These are phyloP conservation scores for Citrus australasica DNA, from an alignment of 345 rosid genomes.

Conservation along the genomic window DNA sequence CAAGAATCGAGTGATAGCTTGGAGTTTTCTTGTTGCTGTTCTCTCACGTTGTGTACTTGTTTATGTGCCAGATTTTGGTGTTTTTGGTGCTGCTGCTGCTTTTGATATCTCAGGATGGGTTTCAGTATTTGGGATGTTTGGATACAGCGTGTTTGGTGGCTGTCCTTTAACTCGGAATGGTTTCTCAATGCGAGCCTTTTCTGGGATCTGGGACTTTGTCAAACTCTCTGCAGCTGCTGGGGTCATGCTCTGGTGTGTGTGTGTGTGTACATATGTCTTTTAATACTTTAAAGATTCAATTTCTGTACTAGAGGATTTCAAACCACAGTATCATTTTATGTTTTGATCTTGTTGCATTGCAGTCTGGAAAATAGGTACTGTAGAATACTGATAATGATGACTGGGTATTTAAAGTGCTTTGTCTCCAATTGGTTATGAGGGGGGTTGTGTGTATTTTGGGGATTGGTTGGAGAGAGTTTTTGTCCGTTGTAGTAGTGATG, in stretches of 20 bases:
- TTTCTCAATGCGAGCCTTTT: conserved; percentile 46
- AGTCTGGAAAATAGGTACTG: conserved; percentile 71
- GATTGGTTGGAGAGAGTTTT: no score
- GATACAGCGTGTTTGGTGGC: conserved; percentile 32
- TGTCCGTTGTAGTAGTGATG: no score
- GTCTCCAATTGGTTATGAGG: no score
- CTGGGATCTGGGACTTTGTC: conserved; percentile 51
- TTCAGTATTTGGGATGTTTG: conserved; percentile 24
- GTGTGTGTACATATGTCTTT: no score
- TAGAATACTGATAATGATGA: conserved; percentile 53
- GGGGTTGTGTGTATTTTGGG: no score
- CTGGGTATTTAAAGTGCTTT: conserved; percentile 35
- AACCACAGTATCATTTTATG: not conserved
- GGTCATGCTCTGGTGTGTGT: no score
- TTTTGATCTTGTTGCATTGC: conserved; percentile 11
- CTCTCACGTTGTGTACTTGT: conserved; percentile 52
- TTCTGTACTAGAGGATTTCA: no score
- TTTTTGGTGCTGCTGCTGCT: conserved; percentile 44
- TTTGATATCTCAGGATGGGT: conserved; percentile 57
- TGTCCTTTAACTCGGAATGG: conserved; percentile 66
- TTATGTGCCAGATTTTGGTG: conserved; percentile 36
- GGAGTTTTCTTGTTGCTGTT: conserved; percentile 31
- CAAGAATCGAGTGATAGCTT: conserved; percentile 45
- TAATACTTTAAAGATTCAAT: no score
- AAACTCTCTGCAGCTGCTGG: conserved; percentile 42